A percentile compares a stretch with the other conserved stretches of the same genome.
phyloP scores from a whole-genome alignment of 441 rosid genomes.

The Manihot esculenta region DNA sequence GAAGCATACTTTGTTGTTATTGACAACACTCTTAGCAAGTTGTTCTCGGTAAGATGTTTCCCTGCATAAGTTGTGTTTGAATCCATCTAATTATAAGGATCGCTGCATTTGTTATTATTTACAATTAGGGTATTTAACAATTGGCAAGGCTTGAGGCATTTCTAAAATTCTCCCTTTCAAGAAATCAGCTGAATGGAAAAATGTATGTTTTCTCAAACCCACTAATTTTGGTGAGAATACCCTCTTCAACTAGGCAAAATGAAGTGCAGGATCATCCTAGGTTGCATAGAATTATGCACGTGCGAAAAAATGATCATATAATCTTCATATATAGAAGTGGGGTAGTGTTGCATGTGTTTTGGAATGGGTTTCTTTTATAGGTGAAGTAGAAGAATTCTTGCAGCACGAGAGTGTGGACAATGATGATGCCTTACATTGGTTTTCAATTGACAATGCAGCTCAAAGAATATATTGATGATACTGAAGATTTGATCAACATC shows the following conservation, averaged over 20 bases:
- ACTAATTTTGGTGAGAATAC: background rate
- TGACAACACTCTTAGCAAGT: slow-evolving; percentile 83
- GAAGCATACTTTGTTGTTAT: slow-evolving; percentile 86
- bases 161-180: background rate
- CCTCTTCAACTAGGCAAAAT: background rate
- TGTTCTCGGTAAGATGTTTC: slow-evolving; percentile 64
- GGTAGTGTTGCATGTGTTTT: no score
- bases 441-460: slow-evolving; percentile 50
- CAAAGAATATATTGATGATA: slow-evolving; percentile 96
- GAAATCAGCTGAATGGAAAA: background rate
- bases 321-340: background rate
- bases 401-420: background rate
- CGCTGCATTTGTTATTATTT: slow-evolving; percentile 4
- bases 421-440: slow-evolving; percentile 3
- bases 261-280: background rate
- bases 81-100: slow-evolving; percentile 12
- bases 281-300: background rate
- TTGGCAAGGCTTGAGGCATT: background rate
- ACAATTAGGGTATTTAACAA: background rate
- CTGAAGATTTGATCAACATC: slow-evolving; percentile 94
- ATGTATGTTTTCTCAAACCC: background rate
- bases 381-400: no score
- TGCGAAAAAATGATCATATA: background rate
- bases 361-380: no score
- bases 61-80: slow-evolving; percentile 6